Base-by-base conservation (phyloP, 1,284 basidiomycete genomes). In the Erythrobasidium hasegawianum region DNA sequence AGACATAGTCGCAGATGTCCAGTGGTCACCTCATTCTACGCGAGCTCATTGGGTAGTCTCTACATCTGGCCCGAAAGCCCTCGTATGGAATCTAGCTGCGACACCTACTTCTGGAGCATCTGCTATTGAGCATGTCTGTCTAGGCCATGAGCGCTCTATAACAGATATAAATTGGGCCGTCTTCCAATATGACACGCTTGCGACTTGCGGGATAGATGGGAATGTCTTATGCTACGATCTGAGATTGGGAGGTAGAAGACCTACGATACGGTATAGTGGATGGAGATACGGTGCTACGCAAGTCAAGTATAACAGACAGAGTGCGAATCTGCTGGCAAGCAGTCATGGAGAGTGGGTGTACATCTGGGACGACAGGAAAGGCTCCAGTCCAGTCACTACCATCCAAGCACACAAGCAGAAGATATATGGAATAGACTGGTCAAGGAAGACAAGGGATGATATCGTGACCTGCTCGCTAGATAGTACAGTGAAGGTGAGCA, bases 141-240 rank as follows among this genome's bases (percentile, higher is more conserved):
- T 87, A 68, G 87, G 89, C 0, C 93, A 96, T 74, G 89, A 90
- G 68, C 86, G 93, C 56, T 90, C 92, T 2, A 91, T 96, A 70
- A 95, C 93, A 1, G 93, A 97, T 74, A 90, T 96, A 74, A 96
- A 97, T 73, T 97, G 94, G 92, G 89, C 92, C 72, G 88, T 88
- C 0, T 83, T 84, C 14, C 86, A 92, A 72, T 86, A 87, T 1
- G 86, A 93, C 53, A 77, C 78, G 69, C 66, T 76, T 8, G 81
- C 80, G 0, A 81, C 80, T 0, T 79, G 78, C 10, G 76, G 76
- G 2, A 79, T 82, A 72, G 81, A 82, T 69, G 78, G 79, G 0
- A 80, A 79, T 45, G 78, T 91, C 13, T 90, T 87, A 85, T 85
- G 86, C 16, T 97, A 92, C 90, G 93, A 96, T 77, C 74, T 96